Percentiles rank a stretch among this genome's conserved stretches.
These are phyloP conservation scores for Candida mesenterica DNA, from an alignment of 1,139 yeast species.

Conservation along the genomic window DNA sequence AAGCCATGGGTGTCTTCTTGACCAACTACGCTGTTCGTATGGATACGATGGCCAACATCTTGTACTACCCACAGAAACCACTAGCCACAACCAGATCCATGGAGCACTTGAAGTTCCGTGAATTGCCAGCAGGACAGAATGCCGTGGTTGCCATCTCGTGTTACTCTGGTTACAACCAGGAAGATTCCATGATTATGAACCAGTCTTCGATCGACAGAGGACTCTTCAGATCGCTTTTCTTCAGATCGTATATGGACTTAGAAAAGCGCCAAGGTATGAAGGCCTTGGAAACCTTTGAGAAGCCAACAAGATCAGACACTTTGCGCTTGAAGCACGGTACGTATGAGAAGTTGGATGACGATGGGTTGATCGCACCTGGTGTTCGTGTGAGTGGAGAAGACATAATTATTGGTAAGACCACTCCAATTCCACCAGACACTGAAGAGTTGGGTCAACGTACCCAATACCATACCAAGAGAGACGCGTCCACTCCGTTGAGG, in stretches of 20 bases:
- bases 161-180: constrained; percentile 98
- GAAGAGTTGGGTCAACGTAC: constrained; percentile 99
- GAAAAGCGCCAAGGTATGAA: constrained; percentile 99
- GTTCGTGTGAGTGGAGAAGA: constrained; percentile 98
- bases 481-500: constrained; percentile 96
- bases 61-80: constrained; percentile 98
- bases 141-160: constrained; percentile 98
- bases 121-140: constrained; percentile 98
- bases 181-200: constrained; percentile 99
- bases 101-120: constrained; percentile 97
- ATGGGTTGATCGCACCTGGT: constrained; percentile 97
- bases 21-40: constrained; percentile 95
- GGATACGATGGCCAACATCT: constrained; percentile 99
- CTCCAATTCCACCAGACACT: constrained; percentile 97
- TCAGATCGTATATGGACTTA: constrained; percentile 97
- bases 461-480: constrained; percentile 95
- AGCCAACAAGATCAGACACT: constrained; percentile 92
- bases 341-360: constrained; percentile 95
- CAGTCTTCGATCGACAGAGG: constrained; percentile 98
- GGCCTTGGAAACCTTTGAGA: constrained; percentile 92
- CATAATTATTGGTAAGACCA: constrained; percentile 96
- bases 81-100: constrained; percentile 97
- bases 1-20: constrained; percentile 99
- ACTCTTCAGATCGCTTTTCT: constrained; percentile 88
- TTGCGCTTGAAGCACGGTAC: constrained; percentile 96